Conservation (phyloP, 139 green algal genomes). For the Haematococcus sp. region DNA sequence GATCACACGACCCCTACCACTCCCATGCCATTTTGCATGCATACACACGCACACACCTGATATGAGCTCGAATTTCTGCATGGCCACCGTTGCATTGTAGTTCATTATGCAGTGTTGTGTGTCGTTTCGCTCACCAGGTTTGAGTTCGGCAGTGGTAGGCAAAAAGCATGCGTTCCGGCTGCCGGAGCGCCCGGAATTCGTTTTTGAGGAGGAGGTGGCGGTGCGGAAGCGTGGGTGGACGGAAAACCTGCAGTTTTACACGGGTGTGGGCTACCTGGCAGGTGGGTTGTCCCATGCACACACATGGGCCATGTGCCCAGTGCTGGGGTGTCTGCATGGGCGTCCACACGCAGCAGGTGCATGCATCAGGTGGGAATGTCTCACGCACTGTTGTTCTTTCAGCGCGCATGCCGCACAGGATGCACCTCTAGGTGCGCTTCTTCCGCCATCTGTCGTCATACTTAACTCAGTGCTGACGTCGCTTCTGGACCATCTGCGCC, state of each 20-base stretch:
- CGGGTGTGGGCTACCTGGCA: constrained; percentile 77
- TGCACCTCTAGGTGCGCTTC: not conserved
- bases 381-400: not conserved
- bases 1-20: too few species aligned
- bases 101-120: too few species aligned
- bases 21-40: too few species aligned
- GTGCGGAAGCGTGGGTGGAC: constrained; percentile 73
- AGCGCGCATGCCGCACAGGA: not conserved
- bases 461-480: too few species aligned
- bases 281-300: constrained; percentile 35
- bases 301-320: not conserved
- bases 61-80: too few species aligned
- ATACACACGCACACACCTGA: too few species aligned
- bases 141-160: constrained; percentile 12
- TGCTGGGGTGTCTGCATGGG: too few species aligned
- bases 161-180: constrained; percentile 55
- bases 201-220: constrained; percentile 83
- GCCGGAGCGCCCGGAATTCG: constrained; percentile 77
- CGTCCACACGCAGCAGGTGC: too few species aligned
- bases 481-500: too few species aligned
- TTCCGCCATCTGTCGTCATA: too few species aligned
- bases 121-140: not conserved
- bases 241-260: constrained; percentile 92
- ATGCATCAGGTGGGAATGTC: too few species aligned
- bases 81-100: too few species aligned